Evolutionary conservation across 1,284 basidiomycete genomes (phyloP), one percentile per base, ranked within the genome.

Genomic region (Ceratobasidium sp.): DNA sequence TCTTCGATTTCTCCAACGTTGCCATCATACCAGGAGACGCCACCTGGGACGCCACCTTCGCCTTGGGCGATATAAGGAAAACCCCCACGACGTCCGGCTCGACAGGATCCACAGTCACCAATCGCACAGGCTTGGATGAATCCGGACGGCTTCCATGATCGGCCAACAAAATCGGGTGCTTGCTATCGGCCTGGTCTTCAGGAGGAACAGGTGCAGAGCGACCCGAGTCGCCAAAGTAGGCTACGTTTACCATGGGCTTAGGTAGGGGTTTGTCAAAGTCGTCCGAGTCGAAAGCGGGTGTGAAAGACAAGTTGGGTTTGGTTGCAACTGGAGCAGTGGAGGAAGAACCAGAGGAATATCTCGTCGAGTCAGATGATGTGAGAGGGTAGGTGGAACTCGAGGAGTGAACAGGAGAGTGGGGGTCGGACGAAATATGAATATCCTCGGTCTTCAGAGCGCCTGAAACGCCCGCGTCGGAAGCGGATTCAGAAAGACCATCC

Each of bases 191-290:
- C 41, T 69, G 66, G 11, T 55, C 54, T n/a, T 69, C 66, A 46
- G 66, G 66, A 11, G 66, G 52, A 13, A 58, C 66, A 18, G 66
- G 66, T 1, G 54, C 50, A 5, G 66, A 69, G 13, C 66, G 52
- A 35, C 66, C 66, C 2, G 66, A 58, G 43, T 69, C 66, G 28
- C 66, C 66, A 58, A 70, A 35, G 32, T 70, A 70, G 2, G 67
- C 67, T 13, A 58, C 67, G 30, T 70, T 59, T 1, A 70, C 43
- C n/a, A 70, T n/a, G 2, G 67, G 67, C 46, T 70, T 70, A 30
- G 54, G 67, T 6, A 58, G 2, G 13, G 35, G 52, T 2, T 4
- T 14, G 13, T 70, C 38, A 18, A 21, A 2, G 18, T 59, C 35
- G 13, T 43, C 21, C 6, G 43, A 30, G 3, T 62, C 21, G 21